phyloP scores from a whole-genome alignment of 352 stramenopile species.

The Globisporangium sylvaticum region DNA sequence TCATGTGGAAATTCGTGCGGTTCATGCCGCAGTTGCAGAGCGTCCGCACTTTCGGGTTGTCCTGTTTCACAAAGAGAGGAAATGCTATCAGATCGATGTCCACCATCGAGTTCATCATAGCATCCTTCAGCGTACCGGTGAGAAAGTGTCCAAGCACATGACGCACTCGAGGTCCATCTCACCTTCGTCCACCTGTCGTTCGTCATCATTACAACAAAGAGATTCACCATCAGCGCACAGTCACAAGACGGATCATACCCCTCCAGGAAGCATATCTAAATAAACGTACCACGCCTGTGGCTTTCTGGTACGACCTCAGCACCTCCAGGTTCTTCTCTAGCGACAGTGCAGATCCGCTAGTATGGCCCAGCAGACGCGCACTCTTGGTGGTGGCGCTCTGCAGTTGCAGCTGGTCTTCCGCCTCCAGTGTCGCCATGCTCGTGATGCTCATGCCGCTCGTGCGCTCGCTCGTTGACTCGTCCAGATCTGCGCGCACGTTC shows the following conservation, averaged over 20 bases:
- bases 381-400: constrained; percentile 3
- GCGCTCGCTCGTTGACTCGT: background rate
- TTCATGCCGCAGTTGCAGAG: constrained; percentile 89
- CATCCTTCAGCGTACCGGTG: constrained; percentile 18
- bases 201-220: background rate
- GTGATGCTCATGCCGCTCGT: background rate
- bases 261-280: background rate
- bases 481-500: background rate
- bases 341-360: constrained; percentile 9
- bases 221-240: constrained; percentile 4
- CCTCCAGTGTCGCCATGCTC: constrained; percentile 9
- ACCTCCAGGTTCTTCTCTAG: constrained; percentile 36
- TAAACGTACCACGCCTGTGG: constrained; percentile 42
- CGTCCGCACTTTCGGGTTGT: constrained; percentile 80
- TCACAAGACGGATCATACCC: background rate
- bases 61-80: constrained; percentile 16
- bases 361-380: constrained; percentile 11
- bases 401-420: constrained; percentile 11
- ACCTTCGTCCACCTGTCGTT: constrained; percentile 42
- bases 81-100: background rate
- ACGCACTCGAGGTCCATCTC: constrained; percentile 83
- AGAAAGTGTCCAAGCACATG: constrained; percentile 83
- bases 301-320: constrained; percentile 65
- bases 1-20: constrained; percentile 87
- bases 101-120: background rate